Percentiles rank a stretch among this genome's conserved stretches.
Conservation (phyloP, 192 early-diverging fungal genomes). For the Coemansia sp. region DNA sequence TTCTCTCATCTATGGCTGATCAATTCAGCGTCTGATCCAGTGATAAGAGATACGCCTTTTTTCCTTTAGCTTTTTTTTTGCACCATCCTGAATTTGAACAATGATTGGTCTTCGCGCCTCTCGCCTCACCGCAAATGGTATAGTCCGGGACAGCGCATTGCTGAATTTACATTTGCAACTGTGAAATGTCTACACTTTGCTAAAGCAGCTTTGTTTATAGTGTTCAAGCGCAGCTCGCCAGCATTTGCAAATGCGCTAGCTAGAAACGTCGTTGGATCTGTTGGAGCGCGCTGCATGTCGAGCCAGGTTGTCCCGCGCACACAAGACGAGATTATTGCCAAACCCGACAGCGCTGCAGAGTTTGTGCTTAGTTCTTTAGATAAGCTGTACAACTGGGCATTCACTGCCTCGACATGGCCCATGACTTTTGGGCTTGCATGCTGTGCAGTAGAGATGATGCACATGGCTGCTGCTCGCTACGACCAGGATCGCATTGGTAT, state of each 20-base stretch:
- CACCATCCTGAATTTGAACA: neutral
- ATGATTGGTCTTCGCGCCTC: constrained; percentile 32
- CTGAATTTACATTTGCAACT: too few relatives aligned
- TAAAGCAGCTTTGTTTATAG: constrained; percentile 2
- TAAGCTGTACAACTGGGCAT: constrained; percentile 89
- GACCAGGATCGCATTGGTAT: constrained; percentile 98
- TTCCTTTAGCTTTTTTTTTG: constrained; percentile 2
- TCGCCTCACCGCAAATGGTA: constrained; percentile 25
- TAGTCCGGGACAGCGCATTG: neutral
- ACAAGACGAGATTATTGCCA: constrained; percentile 48
- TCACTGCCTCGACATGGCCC: constrained; percentile 88
- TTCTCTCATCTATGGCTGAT: constrained; percentile 7
- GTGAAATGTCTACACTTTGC: neutral
- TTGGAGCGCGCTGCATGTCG: constrained; percentile 27
- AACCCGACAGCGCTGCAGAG: constrained; percentile 58
- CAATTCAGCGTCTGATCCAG: neutral
- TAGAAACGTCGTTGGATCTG: neutral
- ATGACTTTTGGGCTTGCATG: constrained; percentile 91
- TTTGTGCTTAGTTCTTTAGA: constrained; percentile 88
- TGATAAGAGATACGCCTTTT: constrained; percentile 4
- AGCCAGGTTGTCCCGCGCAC: constrained; percentile 49
- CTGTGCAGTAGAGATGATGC: constrained; percentile 99
- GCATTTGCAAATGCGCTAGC: neutral
- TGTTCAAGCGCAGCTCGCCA: neutral
- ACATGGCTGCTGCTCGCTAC: constrained; percentile 93